These are phyloP conservation scores for Globisporangium nodosum DNA, from an alignment of 352 stramenopile species.

Conservation along the genomic window DNA sequence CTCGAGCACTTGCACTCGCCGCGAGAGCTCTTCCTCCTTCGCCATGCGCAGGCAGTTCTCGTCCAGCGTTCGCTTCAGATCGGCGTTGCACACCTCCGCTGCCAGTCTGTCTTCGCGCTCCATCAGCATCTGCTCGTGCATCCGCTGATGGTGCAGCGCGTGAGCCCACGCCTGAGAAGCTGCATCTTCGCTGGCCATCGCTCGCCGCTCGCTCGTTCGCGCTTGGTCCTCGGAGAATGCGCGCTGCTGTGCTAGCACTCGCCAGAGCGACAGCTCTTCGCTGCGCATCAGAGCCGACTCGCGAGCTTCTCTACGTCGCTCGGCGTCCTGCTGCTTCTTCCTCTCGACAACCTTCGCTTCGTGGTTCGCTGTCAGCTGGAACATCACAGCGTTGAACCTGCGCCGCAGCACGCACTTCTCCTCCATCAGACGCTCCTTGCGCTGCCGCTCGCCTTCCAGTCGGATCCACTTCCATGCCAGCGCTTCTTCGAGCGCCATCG, in stretches of 20 bases:
- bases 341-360: conserved; percentile 7
- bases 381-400: conserved; percentile 19
- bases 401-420: conserved; percentile 18
- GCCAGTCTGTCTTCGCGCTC: conserved; percentile 9
- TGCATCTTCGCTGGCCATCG: conserved; percentile 34
- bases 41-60: conserved; percentile 10
- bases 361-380: conserved; percentile 19
- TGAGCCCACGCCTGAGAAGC: background rate
- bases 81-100: too few relatives aligned
- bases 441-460: conserved; percentile 4
- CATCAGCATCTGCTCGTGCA: conserved; percentile 18
- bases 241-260: conserved; percentile 18
- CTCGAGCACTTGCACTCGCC: conserved; percentile 2
- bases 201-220: conserved; percentile 15
- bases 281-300: conserved; percentile 38
- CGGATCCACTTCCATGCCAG: conserved; percentile 1
- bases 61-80: conserved; percentile 6
- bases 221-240: conserved; percentile 14
- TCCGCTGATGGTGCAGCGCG: background rate
- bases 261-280: conserved; percentile 34
- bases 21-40: conserved; percentile 11
- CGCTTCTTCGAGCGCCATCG: conserved; percentile 11
- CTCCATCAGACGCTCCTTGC: conserved; percentile 11
- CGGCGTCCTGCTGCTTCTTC: conserved; percentile 15
- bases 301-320: conserved; percentile 21